Evolutionary conservation across 2,329 filamentous ascomycete genomes (phyloP).

Genomic region (Berkeleyomyces rouxiae): DNA sequence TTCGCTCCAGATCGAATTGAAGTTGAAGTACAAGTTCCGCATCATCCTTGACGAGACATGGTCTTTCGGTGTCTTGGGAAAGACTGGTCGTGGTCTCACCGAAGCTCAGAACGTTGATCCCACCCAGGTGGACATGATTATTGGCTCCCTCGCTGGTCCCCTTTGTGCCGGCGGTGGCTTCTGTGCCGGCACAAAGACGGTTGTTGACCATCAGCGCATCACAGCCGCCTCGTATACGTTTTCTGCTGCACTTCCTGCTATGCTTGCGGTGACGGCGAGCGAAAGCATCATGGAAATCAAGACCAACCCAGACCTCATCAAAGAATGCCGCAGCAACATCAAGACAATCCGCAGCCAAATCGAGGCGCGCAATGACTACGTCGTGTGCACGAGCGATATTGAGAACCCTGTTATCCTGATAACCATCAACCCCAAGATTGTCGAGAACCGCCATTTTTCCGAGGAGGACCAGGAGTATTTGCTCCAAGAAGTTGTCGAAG

Average conservation of each 20-base stretch:
- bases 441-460: conserved; percentile 51
- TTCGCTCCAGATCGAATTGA: conserved; percentile 50
- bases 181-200: conserved; percentile 79
- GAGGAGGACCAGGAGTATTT: conserved; percentile 67
- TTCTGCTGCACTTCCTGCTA: conserved; percentile 82
- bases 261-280: conserved; percentile 88
- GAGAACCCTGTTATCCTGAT: conserved; percentile 84
- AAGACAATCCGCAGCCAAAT: conserved; percentile 71
- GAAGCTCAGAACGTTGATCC: conserved; percentile 95
- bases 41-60: conserved; percentile 94
- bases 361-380: conserved; percentile 87
- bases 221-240: conserved; percentile 86
- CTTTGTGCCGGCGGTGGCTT: conserved; percentile 90
- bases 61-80: conserved; percentile 87
- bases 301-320: conserved; percentile 66
- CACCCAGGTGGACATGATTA: conserved; percentile 88
- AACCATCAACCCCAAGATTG: conserved; percentile 66
- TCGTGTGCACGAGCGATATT: conserved; percentile 58
- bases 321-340: conserved; percentile 70
- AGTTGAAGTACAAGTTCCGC: conserved; percentile 93
- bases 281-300: conserved; percentile 79
- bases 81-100: conserved; percentile 80
- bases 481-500: conserved; percentile 84
- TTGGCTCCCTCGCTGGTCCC: conserved; percentile 79
- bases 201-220: conserved; percentile 92